Conservation (phyloP, 768 basidiomycete genomes). For the Russula abietina region DNA sequence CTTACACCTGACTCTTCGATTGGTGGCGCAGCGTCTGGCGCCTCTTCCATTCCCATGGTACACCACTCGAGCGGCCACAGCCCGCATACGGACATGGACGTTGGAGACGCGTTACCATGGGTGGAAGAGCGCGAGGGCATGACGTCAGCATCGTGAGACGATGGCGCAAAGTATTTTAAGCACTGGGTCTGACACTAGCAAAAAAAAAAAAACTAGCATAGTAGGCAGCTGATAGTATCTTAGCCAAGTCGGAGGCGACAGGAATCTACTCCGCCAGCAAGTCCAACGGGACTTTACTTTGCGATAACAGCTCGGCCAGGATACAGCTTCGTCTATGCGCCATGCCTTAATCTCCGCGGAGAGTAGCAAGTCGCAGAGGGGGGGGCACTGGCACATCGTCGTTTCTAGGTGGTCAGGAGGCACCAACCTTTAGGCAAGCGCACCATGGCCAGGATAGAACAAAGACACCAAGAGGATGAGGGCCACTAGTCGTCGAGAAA, state of each 20-base stretch:
- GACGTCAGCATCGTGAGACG: neutral
- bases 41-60: constrained; percentile 49
- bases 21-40: constrained; percentile 26
- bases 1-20: constrained; percentile 2
- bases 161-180: neutral
- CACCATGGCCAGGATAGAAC: neutral
- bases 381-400: neutral
- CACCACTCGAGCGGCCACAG: constrained; percentile 29
- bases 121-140: constrained; percentile 31
- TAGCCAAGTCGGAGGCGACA: neutral
- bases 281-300: neutral
- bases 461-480: neutral
- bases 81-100: constrained; percentile 12
- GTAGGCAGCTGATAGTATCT: neutral
- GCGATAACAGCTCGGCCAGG: neutral
- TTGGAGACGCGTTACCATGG: constrained; percentile 27
- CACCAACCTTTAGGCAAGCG: neutral
- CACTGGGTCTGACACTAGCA: neutral
- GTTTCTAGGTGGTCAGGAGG: neutral
- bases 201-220: neutral
- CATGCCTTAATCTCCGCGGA: neutral
- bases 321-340: neutral
- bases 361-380: neutral
- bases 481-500: neutral
- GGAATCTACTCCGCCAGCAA: neutral